Conservation (phyloP, 345 rosid species). For the Psidium friedrichsthalianum region DNA sequence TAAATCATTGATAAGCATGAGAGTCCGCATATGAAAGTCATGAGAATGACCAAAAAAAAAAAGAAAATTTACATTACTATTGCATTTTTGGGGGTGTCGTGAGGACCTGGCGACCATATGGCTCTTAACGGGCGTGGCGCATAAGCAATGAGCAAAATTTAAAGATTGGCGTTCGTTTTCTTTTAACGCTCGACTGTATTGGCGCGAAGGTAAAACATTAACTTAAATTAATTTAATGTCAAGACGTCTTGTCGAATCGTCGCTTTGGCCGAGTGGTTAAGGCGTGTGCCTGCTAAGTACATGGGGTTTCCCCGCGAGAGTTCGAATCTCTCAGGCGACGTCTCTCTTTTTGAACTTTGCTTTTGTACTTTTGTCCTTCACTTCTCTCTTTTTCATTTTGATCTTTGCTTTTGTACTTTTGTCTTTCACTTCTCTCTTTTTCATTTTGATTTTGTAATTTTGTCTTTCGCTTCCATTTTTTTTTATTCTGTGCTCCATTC, state of each 20-base stretch:
- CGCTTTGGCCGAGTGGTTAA: conserved; percentile 91
- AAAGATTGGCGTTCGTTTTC: neutral
- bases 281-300: conserved; percentile 86
- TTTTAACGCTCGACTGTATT: neutral
- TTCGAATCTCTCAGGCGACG: conserved; percentile 75
- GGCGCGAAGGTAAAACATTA: no score
- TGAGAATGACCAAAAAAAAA: neutral
- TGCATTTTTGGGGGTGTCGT: no score
- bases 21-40: neutral
- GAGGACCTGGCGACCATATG: no score
- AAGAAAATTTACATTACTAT: neutral
- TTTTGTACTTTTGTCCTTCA: neutral
- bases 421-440: neutral
- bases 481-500: neutral
- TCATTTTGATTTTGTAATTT: neutral
- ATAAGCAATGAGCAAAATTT: neutral
- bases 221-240: no score
- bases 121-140: neutral
- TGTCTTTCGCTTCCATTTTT: fast-evolving
- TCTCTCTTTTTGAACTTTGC: neutral
- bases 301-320: conserved; percentile 80
- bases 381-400: neutral
- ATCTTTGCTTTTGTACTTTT: neutral
- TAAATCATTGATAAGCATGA: neutral
- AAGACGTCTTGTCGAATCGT: fast-evolving